These are phyloP conservation scores for Candolleomyces eurysporus DNA, from an alignment of 768 basidiomycete species.

Conservation along the genomic window DNA sequence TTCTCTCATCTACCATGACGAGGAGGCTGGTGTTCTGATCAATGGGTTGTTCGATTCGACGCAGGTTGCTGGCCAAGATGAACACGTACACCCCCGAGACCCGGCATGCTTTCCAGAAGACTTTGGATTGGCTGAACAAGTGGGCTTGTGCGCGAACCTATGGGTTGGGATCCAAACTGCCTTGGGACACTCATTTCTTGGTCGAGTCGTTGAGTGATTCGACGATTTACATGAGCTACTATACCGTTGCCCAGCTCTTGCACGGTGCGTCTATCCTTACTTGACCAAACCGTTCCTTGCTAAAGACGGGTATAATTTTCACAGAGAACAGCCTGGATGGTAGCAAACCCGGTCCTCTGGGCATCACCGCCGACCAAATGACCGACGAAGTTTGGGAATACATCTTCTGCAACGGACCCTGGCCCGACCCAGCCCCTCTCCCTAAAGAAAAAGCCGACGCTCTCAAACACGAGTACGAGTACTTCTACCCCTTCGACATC, in stretches of 20 bases:
- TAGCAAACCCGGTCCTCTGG: slow-evolving; percentile 72
- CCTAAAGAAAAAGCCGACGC: slow-evolving; percentile 75
- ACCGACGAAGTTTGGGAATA: slow-evolving; percentile 99
- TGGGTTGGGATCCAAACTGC: slow-evolving; percentile 91
- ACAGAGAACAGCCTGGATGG: slow-evolving; percentile 77
- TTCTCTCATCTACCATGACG: slow-evolving; percentile 1
- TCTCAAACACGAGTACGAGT: slow-evolving; percentile 88
- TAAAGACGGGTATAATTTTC: background rate
- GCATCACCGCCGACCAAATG: slow-evolving; percentile 88
- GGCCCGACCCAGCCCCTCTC: slow-evolving; percentile 65
- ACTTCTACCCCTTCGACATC: slow-evolving; percentile 98
- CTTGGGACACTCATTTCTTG: slow-evolving; percentile 96
- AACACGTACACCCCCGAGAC: slow-evolving; percentile 92
- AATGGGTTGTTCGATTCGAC: slow-evolving; percentile 1
- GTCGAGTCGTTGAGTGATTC: slow-evolving; percentile 97
- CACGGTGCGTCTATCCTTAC: slow-evolving; percentile 59
- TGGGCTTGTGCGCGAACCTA: slow-evolving; percentile 99
- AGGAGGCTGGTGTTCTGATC: background rate
- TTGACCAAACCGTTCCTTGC: background rate
- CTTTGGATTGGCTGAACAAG: slow-evolving; percentile 92
- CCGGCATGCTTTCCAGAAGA: slow-evolving; percentile 86
- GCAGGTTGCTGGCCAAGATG: slow-evolving; percentile 79
- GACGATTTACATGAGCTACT: slow-evolving; percentile 98
- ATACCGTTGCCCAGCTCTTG: slow-evolving; percentile 88
- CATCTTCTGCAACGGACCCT: slow-evolving; percentile 76